Evolutionary conservation across 108 stramenopile species (phyloP), one percentile per base, ranked within the genome.

Genomic region (Craspedostauros australis): DNA sequence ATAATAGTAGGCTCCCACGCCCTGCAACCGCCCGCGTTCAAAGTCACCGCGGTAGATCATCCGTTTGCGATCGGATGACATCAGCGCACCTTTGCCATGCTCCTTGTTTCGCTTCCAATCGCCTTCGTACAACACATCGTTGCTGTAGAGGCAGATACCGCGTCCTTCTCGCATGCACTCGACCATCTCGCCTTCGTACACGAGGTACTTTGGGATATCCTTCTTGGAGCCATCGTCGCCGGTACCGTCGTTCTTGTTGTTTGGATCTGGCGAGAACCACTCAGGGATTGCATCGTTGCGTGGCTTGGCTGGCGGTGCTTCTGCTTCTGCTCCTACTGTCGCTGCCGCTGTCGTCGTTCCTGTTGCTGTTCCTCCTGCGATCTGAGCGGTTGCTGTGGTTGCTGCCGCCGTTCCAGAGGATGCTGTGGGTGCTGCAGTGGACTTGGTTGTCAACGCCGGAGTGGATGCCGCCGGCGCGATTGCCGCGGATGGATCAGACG

Each of bases 181-280:
- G 11, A 69, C 68, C 91, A 92, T 77, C 71, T 93, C 91, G 12
- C 91, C 91, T 71, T 93, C 91, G 63, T 93, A 93, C 39, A 93
- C 73, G 20, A 87, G 75, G 45, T 64, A 80, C 12, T 70, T 79
- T 34, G 60, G 62, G n/a, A 16, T 11, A 11, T 21, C 26, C 47
- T n/a, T n/a, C n/a, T 18, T 16, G 4, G 26, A 28, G 9, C 32
- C 26, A 12, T 29, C 18, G 5, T 24, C 47, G 6, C 26, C 26
- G n/a, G 22, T 44, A n/a, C n/a, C n/a, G n/a, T n/a, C n/a, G n/a
- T n/a, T n/a, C n/a, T 44, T 12, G 43, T 44, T 44, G 1, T 1
- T 15, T 18, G 12, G 21, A 44, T 9, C 11, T 44, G 43, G 21
- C 34, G 14, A 36, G 14, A 36, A 36, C 14, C 11, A 36, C 14